phyloP scores from a whole-genome alignment of 257 asterid species.

The Ligustrum vulgare region DNA sequence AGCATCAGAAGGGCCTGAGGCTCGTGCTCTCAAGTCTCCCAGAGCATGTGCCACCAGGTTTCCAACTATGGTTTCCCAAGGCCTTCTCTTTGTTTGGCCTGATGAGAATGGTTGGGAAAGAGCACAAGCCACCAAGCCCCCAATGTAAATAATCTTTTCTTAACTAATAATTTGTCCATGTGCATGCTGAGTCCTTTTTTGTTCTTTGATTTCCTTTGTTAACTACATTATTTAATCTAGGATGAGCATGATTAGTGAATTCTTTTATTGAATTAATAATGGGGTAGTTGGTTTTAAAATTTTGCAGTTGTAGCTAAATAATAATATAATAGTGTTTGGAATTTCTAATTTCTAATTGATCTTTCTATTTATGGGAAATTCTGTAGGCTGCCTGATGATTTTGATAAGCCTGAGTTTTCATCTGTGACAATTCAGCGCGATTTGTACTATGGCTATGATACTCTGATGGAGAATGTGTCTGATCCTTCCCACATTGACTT shows the following conservation, averaged over 20 bases:
- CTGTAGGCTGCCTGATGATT: constrained; percentile 94
- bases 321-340: background rate
- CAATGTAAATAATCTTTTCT: constrained; percentile 46
- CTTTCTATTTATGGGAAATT: constrained; percentile 16
- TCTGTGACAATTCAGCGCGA: constrained; percentile 95
- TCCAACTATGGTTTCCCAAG: constrained; percentile 94
- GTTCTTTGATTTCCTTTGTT: background rate
- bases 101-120: constrained; percentile 93
- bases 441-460: constrained; percentile 90
- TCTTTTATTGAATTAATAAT: constrained; percentile 18
- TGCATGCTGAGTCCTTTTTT: background rate
- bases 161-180: background rate
- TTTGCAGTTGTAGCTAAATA: constrained; percentile 13
- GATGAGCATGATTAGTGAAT: constrained; percentile 3
- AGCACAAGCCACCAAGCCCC: constrained; percentile 77
- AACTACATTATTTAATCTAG: constrained; percentile 6
- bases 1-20: constrained; percentile 85
- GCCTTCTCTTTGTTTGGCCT: constrained; percentile 98
- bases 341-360: background rate
- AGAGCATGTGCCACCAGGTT: constrained; percentile 87
- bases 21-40: constrained; percentile 76
- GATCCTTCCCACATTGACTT: constrained; percentile 99
- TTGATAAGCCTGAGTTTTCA: constrained; percentile 84
- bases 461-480: constrained; percentile 98
- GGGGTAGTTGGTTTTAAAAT: constrained; percentile 17